Evolutionary conservation across 2,329 filamentous ascomycete genomes (phyloP).

Genomic region (Aureobasidium vineae): DNA sequence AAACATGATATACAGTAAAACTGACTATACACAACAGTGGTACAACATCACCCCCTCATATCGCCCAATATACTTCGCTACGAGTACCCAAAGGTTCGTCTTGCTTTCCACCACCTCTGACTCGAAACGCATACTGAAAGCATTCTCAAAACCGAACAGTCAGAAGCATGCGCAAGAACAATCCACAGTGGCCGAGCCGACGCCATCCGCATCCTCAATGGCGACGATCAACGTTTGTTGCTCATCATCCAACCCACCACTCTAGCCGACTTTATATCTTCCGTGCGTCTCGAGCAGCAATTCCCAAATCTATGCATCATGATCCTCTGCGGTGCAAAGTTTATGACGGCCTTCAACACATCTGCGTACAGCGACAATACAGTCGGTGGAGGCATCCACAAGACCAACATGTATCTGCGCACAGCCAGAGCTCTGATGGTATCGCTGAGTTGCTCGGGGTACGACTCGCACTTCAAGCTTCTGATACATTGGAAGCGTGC

Average conservation of each 20-base stretch:
- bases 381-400: not conserved
- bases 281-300: not conserved
- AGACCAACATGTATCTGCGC: not conserved
- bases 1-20: not conserved
- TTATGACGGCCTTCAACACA: not conserved
- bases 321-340: not conserved
- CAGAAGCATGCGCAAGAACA: not conserved
- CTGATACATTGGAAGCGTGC: not conserved
- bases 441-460: not conserved
- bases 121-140: not conserved
- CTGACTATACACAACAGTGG: not conserved
- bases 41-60: not conserved
- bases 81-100: not conserved
- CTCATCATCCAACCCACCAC: not conserved
- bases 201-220: not conserved
- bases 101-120: not conserved
- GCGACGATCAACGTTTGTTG: not conserved
- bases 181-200: not conserved
- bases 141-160: not conserved
- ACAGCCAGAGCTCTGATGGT: not conserved
- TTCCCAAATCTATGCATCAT: not conserved
- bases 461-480: not conserved
- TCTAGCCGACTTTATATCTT: not conserved
- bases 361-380: not conserved
- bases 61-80: not conserved